phyloP scores from a whole-genome alignment of 2,329 filamentous ascomycete species.

The Verticillium dahliae region DNA sequence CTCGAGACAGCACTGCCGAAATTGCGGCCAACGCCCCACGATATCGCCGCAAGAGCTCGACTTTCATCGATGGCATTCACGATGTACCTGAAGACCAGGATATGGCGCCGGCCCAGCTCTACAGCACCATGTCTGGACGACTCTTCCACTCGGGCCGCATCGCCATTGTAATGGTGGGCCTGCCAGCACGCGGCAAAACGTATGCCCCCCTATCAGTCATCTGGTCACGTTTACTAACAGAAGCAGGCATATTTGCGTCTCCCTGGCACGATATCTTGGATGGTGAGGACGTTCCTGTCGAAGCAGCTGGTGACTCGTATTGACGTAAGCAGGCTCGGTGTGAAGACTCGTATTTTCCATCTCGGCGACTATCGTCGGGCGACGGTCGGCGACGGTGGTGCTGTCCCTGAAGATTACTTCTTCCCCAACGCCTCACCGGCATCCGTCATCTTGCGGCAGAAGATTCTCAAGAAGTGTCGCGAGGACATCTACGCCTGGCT shows the following conservation, averaged over 20 bases:
- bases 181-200: conserved; percentile 94
- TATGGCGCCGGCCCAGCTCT: conserved; percentile 91
- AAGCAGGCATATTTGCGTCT: conserved; percentile 82
- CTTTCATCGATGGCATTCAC: conserved; percentile 95
- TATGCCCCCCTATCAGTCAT: conserved; percentile 23
- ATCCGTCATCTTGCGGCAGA: conserved; percentile 89
- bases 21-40: conserved; percentile 85
- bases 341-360: conserved; percentile 97
- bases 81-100: conserved; percentile 76
- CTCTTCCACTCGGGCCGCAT: conserved; percentile 97
- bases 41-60: conserved; percentile 88
- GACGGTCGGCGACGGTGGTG: conserved; percentile 74
- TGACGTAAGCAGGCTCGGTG: conserved; percentile 62
- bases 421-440: conserved; percentile 89
- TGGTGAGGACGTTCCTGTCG: conserved; percentile 49
- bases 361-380: conserved; percentile 93
- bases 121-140: conserved; percentile 95
- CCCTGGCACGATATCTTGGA: conserved; percentile 85
- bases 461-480: conserved; percentile 94
- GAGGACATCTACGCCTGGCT: conserved; percentile 96
- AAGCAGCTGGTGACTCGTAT: not conserved
- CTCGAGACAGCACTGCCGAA: conserved; percentile 67
- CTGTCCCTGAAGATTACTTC: conserved; percentile 96
- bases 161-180: conserved; percentile 92
- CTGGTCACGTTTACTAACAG: conserved; percentile 1